Conservation (phyloP, 495 filamentous ascomycete species). For the Glarea lozoyensis region DNA sequence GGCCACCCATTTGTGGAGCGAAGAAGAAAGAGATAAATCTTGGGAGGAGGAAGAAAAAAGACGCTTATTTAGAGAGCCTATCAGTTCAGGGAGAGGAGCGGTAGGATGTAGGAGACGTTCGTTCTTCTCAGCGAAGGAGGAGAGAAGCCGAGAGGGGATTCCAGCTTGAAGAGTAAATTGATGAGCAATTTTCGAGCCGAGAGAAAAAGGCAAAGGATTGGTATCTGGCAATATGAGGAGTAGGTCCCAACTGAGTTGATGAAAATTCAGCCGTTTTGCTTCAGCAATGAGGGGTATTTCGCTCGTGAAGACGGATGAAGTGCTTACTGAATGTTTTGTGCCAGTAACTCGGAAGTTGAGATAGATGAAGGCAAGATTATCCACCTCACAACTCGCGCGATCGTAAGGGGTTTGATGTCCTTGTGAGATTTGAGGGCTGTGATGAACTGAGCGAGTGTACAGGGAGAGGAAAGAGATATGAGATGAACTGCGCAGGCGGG, state of each 20-base stretch:
- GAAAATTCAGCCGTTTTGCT: background rate
- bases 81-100: slow-evolving; percentile 27
- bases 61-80: slow-evolving; percentile 24
- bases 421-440: slow-evolving; percentile 22
- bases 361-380: slow-evolving; percentile 45
- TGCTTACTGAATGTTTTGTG: slow-evolving; percentile 22
- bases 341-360: slow-evolving; percentile 37
- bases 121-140: slow-evolving; percentile 38
- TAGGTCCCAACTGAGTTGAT: slow-evolving; percentile 41
- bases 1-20: slow-evolving; percentile 43
- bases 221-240: slow-evolving; percentile 41
- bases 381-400: slow-evolving; percentile 42
- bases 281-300: background rate
- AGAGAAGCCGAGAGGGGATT: slow-evolving; percentile 42
- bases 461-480: slow-evolving; percentile 26
- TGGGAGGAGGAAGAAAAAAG: slow-evolving; percentile 32
- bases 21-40: slow-evolving; percentile 42
- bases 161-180: slow-evolving; percentile 38
- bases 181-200: slow-evolving; percentile 34
- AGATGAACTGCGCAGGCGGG: slow-evolving; percentile 38
- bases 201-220: slow-evolving; percentile 25
- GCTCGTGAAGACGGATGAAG: background rate
- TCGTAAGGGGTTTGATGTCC: slow-evolving; percentile 31
- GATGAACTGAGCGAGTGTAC: slow-evolving; percentile 17
- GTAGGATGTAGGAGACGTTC: slow-evolving; percentile 33